Base-by-base conservation (phyloP, 768 basidiomycete genomes). In the Lyophyllum shimeji region DNA sequence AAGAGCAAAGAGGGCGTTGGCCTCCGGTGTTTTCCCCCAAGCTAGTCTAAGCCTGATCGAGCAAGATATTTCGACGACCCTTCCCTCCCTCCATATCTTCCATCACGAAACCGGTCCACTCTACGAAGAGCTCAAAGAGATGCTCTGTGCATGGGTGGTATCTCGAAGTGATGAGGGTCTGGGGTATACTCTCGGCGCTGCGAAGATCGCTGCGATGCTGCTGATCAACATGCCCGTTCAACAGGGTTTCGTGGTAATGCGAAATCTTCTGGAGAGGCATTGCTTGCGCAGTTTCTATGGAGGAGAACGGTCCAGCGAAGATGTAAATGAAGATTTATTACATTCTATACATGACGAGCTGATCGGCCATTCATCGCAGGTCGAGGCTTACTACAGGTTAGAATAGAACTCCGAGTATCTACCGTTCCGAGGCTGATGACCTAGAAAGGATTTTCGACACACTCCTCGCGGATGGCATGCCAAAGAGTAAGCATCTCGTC, bases 301-400 rank as follows among this genome's bases (percentile, higher is more conserved):
- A 13, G 90, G 86, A 20, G 73, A 81, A 50, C 74, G 75, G 12
- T 69, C 86, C 0, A 85, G 83, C 63, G 90, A 91, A 52, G 93
- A 95, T 69, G 93, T 95, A 71, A 77, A 86, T 82, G n/a, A 17
- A 46, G 47, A 29, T 52, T 50, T 40, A 27, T 23, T 56, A 56
- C 53, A 46, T 9, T 17, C 17, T 39, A 5, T 52, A 7, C 44
- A 15, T 47, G 53, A 56, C 34, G 42, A 40, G 27, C 53, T 40
- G 44, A 53, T 29, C 31, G 39, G 23, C 55, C 49, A 25, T 53
- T 69, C 52, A 68, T 44, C 29, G 12, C 20, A 94, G 93, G 85
- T 91, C 50, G 93, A 95, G 69, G 93, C 90, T 4, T 95, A 95
- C 70, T 94, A 92, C 72, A 84, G 93, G 91, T 93, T 66, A 51